Base-by-base conservation (phyloP, 306 rosid genomes). In the Trifolium fragiferum region DNA sequence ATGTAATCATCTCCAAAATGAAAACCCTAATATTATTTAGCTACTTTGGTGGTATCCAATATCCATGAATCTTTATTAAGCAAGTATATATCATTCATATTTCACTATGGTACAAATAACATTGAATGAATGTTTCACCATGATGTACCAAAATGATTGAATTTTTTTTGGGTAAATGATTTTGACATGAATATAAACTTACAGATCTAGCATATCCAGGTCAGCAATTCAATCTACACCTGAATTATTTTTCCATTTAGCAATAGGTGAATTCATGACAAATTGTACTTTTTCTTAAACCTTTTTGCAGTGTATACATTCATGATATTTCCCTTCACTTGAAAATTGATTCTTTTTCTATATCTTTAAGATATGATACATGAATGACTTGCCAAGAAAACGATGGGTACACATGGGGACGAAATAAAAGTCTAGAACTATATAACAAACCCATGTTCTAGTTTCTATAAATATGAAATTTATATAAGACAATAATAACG, bases 381-480 rank as follows among this genome's bases (percentile, higher is more conserved):
- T 75, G 63, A 71, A 71, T 21, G 78, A 33, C 57, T 65, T 70
- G 44, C 50, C 38, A 57, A 78, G 75, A 83, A 63, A 75, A 78
- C 23, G 81, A 82, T 68, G 53, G 78, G 57, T 69, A 55, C 83
- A 78, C 77, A 78, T 78, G 74, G 70, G 68, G 43, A 61, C 77
- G 1, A 74, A 69, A 38, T 25, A 19, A 63, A 74, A 41, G 23
- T 63, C 77, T 73, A 61, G 32, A 47, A 47, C 33, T 49, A 25
- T 25, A 4, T 58, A 78, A 72, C 80, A 55, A 64, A 57, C 74
- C 80, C 80, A 82, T 63, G 82, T 78, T 82, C 74, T 74, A 38
- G 78, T 78, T 30, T 78, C 78, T 77, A 37, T 46, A 63, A 78
- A 13, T 21, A 57, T 70, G 61, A 64, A 78, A 76, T 59, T 25